A percentile compares a stretch with the other conserved stretches of the same genome.
Conservation (phyloP, 495 filamentous ascomycete species). For the Neurospora sp. region DNA sequence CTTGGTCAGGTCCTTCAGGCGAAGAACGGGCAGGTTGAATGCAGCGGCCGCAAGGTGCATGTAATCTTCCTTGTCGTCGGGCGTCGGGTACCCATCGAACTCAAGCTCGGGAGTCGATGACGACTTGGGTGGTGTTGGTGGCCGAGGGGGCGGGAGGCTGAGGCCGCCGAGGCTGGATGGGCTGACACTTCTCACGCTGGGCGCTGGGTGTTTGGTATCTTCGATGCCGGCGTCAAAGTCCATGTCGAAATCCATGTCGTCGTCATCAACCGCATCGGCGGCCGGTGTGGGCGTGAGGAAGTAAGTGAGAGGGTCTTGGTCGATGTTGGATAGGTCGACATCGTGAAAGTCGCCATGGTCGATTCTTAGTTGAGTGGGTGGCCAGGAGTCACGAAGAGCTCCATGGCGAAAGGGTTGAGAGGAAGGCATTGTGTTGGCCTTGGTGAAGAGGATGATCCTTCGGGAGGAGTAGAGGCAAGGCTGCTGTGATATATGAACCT, state of each 20-base stretch:
- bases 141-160: slow-evolving; percentile 27
- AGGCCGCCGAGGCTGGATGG: slow-evolving; percentile 38
- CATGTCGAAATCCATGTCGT: slow-evolving; percentile 36
- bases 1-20: slow-evolving; percentile 13
- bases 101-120: slow-evolving; percentile 23
- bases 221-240: slow-evolving; percentile 44
- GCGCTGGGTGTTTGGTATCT: slow-evolving; percentile 29
- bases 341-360: slow-evolving; percentile 30
- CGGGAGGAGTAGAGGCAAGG: not conserved
- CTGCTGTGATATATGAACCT: not conserved
- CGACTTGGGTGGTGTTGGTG: slow-evolving; percentile 25
- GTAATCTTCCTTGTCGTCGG: slow-evolving; percentile 30
- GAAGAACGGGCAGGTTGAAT: slow-evolving; percentile 11
- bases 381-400: slow-evolving; percentile 15
- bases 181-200: slow-evolving; percentile 35
- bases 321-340: slow-evolving; percentile 24
- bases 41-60: slow-evolving; percentile 22
- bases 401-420: slow-evolving; percentile 1
- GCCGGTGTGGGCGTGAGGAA: slow-evolving; percentile 37
- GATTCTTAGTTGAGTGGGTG: slow-evolving; percentile 23
- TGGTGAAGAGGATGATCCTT: not conserved
- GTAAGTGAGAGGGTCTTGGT: slow-evolving; percentile 38
- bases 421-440: not conserved
- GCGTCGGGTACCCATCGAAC: slow-evolving; percentile 11
- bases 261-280: slow-evolving; percentile 23